Base-by-base conservation (phyloP, 768 basidiomycete genomes). In the Kockovaella imperatae region DNA sequence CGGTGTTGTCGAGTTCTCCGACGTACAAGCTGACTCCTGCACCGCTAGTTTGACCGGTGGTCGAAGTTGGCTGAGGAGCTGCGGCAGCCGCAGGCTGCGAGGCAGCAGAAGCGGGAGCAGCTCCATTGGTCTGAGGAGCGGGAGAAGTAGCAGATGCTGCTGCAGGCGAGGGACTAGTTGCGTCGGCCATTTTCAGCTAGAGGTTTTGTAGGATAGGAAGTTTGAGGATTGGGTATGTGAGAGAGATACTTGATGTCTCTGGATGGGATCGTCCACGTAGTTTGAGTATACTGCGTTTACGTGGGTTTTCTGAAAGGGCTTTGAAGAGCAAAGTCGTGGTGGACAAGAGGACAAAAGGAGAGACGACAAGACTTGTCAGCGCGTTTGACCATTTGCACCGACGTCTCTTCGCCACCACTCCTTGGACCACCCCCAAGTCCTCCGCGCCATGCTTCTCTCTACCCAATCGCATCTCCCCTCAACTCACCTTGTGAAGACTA, bases 1-100 rank as follows among this genome's bases (percentile, higher is more conserved):
- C 95, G 57, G 87, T 85, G 64, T 87, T 83, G 75, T 97, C 95
- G 59, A 99, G 84, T 76, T 99, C 95, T 51, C 95, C 95, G 55
- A 99, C 95, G 75, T 99, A 99, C 64, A 99, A 86, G 50, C 90
- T 95, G 39, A 70, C 71, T 40, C 64, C 63, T 32, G 67, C 57
- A 17, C 51, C 43, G 25, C 26, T 15, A 26, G 56, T 53, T 24
- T 60, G 54, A 32, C 52, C 28, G 35, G 62, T 43, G 35, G 59
- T 47, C 32, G 63, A 40, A 17, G 57, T 43, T n/a, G 52, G 40
- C 30, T 56, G 49, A 31, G 55, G 54, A 35, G 52, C 43, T 8
- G 52, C 46, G 23, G 56, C 56, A 41, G 60, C 52, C 29, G 59
- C 34, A 15, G 56, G 29, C 34, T 49, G 40, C 29, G 56, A 42